A percentile compares a stretch with the other conserved stretches of the same genome.
Conservation (phyloP, 345 rosid genomes). For the Populus alba region DNA sequence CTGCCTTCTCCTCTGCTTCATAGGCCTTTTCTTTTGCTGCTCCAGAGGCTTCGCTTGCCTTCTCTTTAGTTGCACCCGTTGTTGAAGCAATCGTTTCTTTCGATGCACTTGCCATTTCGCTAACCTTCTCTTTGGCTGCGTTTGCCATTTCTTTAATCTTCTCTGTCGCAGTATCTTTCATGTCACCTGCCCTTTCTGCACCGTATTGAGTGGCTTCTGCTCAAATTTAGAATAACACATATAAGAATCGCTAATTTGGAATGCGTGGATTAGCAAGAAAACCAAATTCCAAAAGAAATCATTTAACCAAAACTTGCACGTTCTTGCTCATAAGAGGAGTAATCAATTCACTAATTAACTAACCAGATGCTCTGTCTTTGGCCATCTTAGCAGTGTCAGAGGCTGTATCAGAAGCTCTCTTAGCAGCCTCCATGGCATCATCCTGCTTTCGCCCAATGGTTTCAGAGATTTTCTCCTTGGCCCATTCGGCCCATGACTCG, state of each 20-base stretch:
- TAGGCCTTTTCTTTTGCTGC: neutral
- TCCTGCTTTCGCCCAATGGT: constrained; percentile 43
- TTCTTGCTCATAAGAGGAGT: too few relatives aligned
- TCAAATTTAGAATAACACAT: too few relatives aligned
- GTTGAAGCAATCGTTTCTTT: too few relatives aligned
- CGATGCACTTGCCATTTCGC: too few relatives aligned
- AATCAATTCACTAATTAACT: neutral
- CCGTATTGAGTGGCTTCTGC: constrained; percentile 8
- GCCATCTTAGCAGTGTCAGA: constrained; percentile 24
- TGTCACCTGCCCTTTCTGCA: constrained; percentile 25
- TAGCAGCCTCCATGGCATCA: constrained; percentile 16
- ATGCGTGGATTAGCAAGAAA: too few relatives aligned
- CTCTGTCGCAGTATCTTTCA: neutral
- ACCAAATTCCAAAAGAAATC: too few relatives aligned
- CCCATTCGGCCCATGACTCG: constrained; percentile 57
- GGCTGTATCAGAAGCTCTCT: constrained; percentile 25
- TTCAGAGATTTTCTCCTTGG: constrained; percentile 47
- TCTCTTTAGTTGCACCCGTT: too few relatives aligned
- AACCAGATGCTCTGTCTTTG: constrained; percentile 45
- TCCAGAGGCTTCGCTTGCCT: neutral
- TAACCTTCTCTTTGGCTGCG: too few relatives aligned
- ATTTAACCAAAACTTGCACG: too few relatives aligned
- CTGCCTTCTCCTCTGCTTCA: constrained; percentile 12
- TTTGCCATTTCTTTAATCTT: neutral
- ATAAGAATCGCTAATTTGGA: too few relatives aligned